Percentiles rank a stretch among this genome's conserved stretches.
Conservation (phyloP, 2,329 filamentous ascomycete species). For the Leptodontidium sp. region DNA sequence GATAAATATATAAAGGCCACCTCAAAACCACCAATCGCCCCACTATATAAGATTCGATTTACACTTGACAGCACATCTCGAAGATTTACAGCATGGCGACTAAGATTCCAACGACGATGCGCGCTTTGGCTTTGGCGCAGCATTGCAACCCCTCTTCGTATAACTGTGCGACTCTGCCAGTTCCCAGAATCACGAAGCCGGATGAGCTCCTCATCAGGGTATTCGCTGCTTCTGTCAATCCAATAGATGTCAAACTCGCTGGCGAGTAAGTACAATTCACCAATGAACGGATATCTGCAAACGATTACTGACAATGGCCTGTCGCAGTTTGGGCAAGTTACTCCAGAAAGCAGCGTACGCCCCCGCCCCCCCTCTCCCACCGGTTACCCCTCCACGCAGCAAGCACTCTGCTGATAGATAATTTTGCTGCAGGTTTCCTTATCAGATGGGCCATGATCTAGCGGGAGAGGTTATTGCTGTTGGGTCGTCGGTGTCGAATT, state of each 20-base stretch:
- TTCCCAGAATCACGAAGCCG: conserved; percentile 53
- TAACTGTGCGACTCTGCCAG: conserved; percentile 52
- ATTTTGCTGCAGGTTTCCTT: conserved; percentile 49
- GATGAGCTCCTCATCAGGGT: conserved; percentile 56
- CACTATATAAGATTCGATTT: neutral
- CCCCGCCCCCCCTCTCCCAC: neutral
- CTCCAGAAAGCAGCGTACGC: conserved; percentile 4
- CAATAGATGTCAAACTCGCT: conserved; percentile 53
- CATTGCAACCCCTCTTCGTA: conserved; percentile 41
- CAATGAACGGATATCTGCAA: conserved; percentile 9
- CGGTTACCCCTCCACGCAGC: neutral
- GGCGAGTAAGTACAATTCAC: conserved; percentile 40
- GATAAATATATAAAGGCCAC: neutral
- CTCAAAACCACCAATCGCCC: neutral
- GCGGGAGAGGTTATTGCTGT: conserved; percentile 50
- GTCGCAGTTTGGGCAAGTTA: conserved; percentile 13
- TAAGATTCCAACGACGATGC: conserved; percentile 40
- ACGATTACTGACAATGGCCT: neutral
- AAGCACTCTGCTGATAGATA: neutral
- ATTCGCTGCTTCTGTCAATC: conserved; percentile 55
- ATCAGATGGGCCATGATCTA: conserved; percentile 54
- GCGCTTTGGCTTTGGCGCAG: conserved; percentile 38
- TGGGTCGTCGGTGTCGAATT: conserved; percentile 46
- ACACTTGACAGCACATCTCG: no score
- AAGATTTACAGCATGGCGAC: conserved; percentile 31